Percentiles rank a stretch among this genome's conserved stretches.
Conservation (phyloP, 129 eudicot species). For the Ambrosia trifida region DNA sequence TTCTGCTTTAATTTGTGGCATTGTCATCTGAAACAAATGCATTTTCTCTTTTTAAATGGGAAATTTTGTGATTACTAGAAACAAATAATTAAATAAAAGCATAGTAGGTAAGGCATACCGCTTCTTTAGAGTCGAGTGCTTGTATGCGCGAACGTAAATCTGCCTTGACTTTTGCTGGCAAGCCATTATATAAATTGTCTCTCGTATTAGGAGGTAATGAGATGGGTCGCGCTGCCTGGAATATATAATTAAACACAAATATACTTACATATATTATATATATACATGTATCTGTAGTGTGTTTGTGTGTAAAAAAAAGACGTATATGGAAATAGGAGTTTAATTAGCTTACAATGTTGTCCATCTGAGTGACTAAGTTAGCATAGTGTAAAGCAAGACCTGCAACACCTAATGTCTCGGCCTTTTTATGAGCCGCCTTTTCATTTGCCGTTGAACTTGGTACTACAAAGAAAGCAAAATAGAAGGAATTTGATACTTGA, state of each 20-base stretch:
- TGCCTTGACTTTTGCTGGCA: slow-evolving; percentile 72
- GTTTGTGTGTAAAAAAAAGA: not conserved
- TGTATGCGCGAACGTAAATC: slow-evolving; percentile 66
- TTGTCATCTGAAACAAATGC: slow-evolving; percentile 58
- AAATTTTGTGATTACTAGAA: not conserved
- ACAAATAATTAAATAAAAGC: slow-evolving; percentile 13
- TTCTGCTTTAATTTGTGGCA: slow-evolving; percentile 88
- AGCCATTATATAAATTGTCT: slow-evolving; percentile 70
- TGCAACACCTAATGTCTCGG: slow-evolving; percentile 76
- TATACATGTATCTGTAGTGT: not conserved
- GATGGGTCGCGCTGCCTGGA: slow-evolving; percentile 82
- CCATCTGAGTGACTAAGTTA: slow-evolving; percentile 80
- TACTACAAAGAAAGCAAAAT: slow-evolving; percentile 10
- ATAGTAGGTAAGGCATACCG: slow-evolving; percentile 40
- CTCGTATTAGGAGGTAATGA: slow-evolving; percentile 78
- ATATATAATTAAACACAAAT: not conserved
- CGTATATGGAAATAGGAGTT: no score
- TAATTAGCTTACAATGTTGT: slow-evolving; percentile 67
- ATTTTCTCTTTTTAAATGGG: not conserved
- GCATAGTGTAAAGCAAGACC: slow-evolving; percentile 98
- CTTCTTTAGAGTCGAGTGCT: slow-evolving; percentile 51
- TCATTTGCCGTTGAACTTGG: slow-evolving; percentile 36
- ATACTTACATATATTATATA: not conserved
- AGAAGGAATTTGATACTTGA: not conserved
- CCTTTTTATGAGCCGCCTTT: slow-evolving; percentile 42